phyloP scores from a whole-genome alignment of 164 flowering plant species.

The Paratinospora sagittata region DNA sequence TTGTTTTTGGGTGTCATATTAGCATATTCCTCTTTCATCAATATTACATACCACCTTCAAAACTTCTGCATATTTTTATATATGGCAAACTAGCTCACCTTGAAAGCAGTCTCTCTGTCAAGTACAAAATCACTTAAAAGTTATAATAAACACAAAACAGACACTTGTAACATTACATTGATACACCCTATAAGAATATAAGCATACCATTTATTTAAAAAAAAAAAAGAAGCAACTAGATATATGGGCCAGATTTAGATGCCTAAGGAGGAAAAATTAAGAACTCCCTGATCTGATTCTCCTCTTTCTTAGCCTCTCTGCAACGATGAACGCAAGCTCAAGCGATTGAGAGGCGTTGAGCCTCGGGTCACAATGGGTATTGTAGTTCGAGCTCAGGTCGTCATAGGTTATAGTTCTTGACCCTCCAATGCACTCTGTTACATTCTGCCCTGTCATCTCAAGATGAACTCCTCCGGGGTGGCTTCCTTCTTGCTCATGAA shows the following conservation, averaged over 20 bases:
- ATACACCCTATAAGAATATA: no score
- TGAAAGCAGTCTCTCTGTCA: no score
- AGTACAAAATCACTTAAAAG: no score
- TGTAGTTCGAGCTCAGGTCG: conserved; percentile 80
- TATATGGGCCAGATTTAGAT: conserved; percentile 19
- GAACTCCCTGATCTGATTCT: conserved; percentile 45
- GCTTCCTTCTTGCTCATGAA: conserved; percentile 93
- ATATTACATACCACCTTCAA: no score
- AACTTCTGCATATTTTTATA: no score
- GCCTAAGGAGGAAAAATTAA: conserved; percentile 25
- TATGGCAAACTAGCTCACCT: no score
- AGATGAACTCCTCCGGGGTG: conserved; percentile 86
- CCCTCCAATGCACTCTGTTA: conserved; percentile 92
- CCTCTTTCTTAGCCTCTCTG: conserved; percentile 74
- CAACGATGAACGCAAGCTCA: conserved; percentile 85
- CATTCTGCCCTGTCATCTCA: conserved; percentile 92
- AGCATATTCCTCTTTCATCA: no score
- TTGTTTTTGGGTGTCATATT: no score
- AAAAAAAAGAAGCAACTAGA: no score
- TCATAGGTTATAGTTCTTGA: conserved; percentile 82
- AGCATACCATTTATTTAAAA: no score
- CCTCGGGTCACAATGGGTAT: conserved; percentile 93
- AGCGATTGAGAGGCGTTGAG: conserved; percentile 94
- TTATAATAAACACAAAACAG: no score
- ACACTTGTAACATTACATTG: no score